Percentiles rank a stretch among this genome's conserved stretches.
These are phyloP conservation scores for Acer campestre DNA, from an alignment of 345 rosid species.

Conservation along the genomic window DNA sequence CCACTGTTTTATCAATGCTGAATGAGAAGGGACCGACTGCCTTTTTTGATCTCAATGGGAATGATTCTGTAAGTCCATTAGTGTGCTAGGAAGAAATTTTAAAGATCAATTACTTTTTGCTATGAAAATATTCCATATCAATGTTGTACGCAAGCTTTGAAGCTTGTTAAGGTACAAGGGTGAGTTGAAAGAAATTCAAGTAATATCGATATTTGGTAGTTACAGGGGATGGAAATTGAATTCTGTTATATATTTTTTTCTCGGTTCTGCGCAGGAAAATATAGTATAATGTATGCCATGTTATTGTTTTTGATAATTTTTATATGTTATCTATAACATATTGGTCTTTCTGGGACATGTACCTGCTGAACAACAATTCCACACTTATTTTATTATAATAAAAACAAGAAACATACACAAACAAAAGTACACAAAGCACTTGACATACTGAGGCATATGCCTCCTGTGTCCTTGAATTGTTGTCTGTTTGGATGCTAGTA, in stretches of 20 bases:
- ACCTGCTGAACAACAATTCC: not conserved
- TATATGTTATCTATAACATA: not conserved
- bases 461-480: not conserved
- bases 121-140: not conserved
- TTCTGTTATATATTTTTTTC: not conserved
- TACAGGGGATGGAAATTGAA: not conserved
- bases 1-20: conserved; percentile 80
- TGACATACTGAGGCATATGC: not conserved
- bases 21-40: conserved; percentile 97
- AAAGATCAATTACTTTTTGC: not conserved
- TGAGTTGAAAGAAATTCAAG: not conserved
- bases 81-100: not conserved
- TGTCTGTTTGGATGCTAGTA: not conserved
- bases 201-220: not conserved
- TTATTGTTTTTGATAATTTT: not conserved
- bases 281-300: not conserved
- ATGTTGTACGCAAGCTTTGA: not conserved
- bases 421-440: not conserved
- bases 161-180: not conserved
- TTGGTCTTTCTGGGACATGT: not conserved
- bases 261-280: not conserved
- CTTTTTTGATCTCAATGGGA: conserved; percentile 87
- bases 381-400: not conserved
- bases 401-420: not conserved
- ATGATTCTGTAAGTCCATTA: conserved; percentile 76